Base-by-base conservation (phyloP, 164 flowering plant species). In the Amborella trichopoda region DNA sequence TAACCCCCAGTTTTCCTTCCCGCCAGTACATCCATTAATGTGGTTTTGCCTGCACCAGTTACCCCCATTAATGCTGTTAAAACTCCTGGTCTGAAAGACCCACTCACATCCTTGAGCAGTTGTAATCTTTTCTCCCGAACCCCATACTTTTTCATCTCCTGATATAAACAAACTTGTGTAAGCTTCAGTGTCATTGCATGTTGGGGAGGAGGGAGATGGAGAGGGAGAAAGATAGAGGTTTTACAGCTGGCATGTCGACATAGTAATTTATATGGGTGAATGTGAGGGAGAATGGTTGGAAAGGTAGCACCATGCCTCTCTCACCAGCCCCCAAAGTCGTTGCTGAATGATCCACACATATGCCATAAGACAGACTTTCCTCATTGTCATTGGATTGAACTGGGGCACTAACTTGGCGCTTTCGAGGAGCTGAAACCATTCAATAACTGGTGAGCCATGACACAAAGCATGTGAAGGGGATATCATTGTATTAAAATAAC, bases 211-310 rank as follows among this genome's bases (percentile, higher is more conserved):
- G n/a, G n/a, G n/a, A 20, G 14, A 23, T 5, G 3, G 19, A 26
- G 4, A 12, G 3, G 4, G 19, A 19, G 30, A 27, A 6, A 33
- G 25, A 20, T 4, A 51, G 3, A 34, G 39, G 28, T 17, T 77
- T 74, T 72, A 90, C 97, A 9, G 78, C 54, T 8, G 98, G 95
- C 89, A 83, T 83, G 60, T 86, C 98, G 11, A 90, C 94, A 47
- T 46, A 86, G 66, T 90, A 86, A 34, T 71, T 79, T 9, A 90
- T 74, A 27, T 26, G 52, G 20, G 75, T 78, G 41, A 90, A 90
- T 20, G 91, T 67, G 88, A 90, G 84, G 14, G 95, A 76, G 8
- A 86, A 71, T 6, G 94, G 89, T 40, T 69, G 67, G 52, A 90
- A 86, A 3, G 83, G 83, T 22, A 77, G 54, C 36, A 77, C 73